Evolutionary conservation across 2,329 filamentous ascomycete species (phyloP).

Genomic region (Alternaria consortialis): DNA sequence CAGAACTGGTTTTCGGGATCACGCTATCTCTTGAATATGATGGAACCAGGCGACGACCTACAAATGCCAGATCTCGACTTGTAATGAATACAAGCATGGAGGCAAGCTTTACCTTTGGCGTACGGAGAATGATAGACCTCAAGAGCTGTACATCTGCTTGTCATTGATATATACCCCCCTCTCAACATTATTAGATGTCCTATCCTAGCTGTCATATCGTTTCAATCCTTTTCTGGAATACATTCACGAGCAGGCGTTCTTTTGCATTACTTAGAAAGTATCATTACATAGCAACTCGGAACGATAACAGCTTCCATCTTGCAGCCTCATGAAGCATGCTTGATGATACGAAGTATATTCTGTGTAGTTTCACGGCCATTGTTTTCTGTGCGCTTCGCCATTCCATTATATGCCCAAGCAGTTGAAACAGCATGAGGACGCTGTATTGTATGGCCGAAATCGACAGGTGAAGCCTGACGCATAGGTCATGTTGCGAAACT

Average conservation of each 20-base stretch:
- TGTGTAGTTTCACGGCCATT: neutral
- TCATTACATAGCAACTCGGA: neutral
- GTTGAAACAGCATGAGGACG: neutral
- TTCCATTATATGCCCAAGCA: neutral
- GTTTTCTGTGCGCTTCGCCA: too few relatives aligned
- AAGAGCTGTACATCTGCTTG: neutral
- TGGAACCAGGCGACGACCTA: conserved; percentile 65
- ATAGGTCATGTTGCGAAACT: neutral
- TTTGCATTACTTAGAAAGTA: neutral
- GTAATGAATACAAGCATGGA: neutral
- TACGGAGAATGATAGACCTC: neutral
- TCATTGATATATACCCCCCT: neutral
- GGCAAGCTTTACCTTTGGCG: neutral
- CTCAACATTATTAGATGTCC: neutral
- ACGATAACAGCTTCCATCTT: neutral
- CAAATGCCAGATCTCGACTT: conserved; percentile 43
- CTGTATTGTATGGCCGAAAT: neutral
- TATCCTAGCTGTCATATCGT: neutral
- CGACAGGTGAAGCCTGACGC: neutral
- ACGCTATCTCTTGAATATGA: conserved; percentile 69
- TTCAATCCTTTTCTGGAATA: neutral
- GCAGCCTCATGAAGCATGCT: neutral
- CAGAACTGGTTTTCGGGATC: conserved; percentile 74
- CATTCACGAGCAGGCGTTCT: neutral
- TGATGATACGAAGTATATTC: neutral